A percentile compares a stretch with the other conserved stretches of the same genome.
Evolutionary conservation across 2,329 filamentous ascomycete genomes (phyloP).

Genomic region (Chaetomium sp.): DNA sequence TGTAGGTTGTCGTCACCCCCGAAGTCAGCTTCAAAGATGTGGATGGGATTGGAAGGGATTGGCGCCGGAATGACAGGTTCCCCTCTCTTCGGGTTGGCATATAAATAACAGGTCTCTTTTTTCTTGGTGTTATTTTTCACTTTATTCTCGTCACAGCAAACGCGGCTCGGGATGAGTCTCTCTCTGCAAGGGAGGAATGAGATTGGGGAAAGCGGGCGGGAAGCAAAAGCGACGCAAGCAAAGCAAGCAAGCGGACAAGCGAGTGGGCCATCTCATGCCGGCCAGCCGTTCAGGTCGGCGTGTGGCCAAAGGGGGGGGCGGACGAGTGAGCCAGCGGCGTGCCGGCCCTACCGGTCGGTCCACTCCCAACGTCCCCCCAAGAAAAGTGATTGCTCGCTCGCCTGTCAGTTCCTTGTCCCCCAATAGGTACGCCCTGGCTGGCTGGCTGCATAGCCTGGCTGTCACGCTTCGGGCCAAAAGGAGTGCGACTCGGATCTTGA

Average conservation of each 20-base stretch:
- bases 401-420: neutral
- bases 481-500: constrained; percentile 19
- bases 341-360: constrained; percentile 15
- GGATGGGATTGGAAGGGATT: neutral
- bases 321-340: neutral
- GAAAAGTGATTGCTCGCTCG: constrained; percentile 16
- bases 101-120: neutral
- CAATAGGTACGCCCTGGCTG: neutral
- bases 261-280: constrained; percentile 18
- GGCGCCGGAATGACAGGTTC: neutral
- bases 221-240: constrained; percentile 1
- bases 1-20: neutral
- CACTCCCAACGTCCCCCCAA: too few species aligned
- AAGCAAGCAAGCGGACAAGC: constrained; percentile 2
- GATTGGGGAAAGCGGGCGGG: constrained; percentile 2
- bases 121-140: too few species aligned
- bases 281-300: constrained; percentile 22
- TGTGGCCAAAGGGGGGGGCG: constrained; percentile 6
- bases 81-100: neutral
- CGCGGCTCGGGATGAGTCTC: constrained; percentile 9
- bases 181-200: constrained; percentile 10
- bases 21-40: neutral
- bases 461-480: constrained; percentile 16
- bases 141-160: neutral
- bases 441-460: constrained; percentile 19